Evolutionary conservation across 495 filamentous ascomycete species (phyloP).

Genomic region (Trichoderma orchidacearum): DNA sequence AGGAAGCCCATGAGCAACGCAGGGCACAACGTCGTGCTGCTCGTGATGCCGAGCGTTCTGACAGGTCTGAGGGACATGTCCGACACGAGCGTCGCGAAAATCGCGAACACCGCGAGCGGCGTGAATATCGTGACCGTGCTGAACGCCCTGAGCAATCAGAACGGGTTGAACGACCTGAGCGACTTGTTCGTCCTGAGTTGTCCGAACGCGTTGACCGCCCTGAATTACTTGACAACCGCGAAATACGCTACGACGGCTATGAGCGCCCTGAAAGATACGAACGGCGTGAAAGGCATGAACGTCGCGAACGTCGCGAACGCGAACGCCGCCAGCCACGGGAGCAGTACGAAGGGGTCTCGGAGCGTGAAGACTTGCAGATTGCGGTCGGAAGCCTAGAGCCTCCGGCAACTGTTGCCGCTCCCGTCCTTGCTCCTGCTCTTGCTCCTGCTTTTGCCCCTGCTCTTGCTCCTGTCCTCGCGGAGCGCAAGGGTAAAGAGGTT

Average conservation of each 20-base stretch:
- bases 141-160: neutral
- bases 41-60: slow-evolving; percentile 5
- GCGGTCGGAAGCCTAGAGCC: neutral
- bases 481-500: slow-evolving; percentile 1
- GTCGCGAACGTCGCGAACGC: neutral
- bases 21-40: slow-evolving; percentile 15
- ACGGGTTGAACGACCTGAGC: neutral
- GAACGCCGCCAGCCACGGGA: neutral
- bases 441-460: neutral
- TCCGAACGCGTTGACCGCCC: no score
- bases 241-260: no score
- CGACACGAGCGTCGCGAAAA: neutral
- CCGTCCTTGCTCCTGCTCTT: neutral
- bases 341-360: slow-evolving; percentile 5
- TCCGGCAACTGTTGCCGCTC: no score
- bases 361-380: neutral
- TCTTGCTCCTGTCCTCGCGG: neutral
- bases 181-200: no score
- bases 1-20: slow-evolving; percentile 15
- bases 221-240: no score
- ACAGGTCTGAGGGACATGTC: neutral
- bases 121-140: neutral
- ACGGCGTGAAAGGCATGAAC: neutral
- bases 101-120: neutral
- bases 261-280: neutral